phyloP scores from a whole-genome alignment of 2,329 filamentous ascomycete species.

The Blastomyces gilchristii region DNA sequence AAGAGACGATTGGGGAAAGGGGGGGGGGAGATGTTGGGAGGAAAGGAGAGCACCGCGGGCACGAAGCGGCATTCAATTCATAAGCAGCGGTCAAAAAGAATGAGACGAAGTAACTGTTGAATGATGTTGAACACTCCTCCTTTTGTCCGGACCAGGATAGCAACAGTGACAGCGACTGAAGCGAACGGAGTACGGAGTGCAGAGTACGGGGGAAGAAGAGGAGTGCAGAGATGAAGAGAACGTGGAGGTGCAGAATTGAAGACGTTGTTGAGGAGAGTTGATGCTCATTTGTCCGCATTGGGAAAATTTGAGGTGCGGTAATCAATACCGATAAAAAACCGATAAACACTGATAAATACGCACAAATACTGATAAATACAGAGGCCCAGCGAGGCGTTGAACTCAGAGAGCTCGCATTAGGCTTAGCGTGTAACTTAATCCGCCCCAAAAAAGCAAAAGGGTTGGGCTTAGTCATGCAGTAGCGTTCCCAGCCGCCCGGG shows the following conservation, averaged over 20 bases:
- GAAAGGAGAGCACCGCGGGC: background rate
- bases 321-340: background rate
- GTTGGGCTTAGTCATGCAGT: conserved; percentile 23
- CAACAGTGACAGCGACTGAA: background rate
- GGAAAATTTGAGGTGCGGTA: background rate
- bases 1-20: background rate
- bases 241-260: background rate
- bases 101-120: background rate
- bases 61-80: background rate
- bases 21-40: background rate
- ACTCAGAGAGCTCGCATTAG: conserved; percentile 23
- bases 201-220: background rate
- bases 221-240: background rate
- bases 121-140: background rate
- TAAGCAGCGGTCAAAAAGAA: background rate
- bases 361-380: background rate
- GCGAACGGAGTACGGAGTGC: background rate
- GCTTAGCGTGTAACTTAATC: conserved; percentile 24
- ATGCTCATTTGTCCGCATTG: background rate
- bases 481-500: conserved; percentile 10
- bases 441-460: conserved; percentile 28
- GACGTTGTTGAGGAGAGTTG: background rate
- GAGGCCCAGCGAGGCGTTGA: conserved; percentile 21
- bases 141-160: background rate
- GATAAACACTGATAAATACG: background rate